Conservation (phyloP, 257 asterid genomes). For the Osmanthus fragrans region DNA sequence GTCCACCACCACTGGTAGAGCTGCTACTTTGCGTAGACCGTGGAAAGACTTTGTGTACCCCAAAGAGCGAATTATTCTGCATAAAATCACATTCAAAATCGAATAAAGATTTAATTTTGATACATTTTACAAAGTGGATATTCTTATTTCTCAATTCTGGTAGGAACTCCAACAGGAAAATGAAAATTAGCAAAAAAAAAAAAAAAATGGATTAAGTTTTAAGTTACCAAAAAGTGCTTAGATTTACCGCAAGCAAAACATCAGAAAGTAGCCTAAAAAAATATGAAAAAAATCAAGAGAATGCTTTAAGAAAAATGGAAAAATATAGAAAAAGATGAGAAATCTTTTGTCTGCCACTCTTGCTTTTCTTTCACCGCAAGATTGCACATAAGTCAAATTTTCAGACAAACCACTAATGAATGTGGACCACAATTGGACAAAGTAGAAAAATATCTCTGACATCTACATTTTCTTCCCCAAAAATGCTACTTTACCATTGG, state of each 20-base stretch:
- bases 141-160: conserved; percentile 19
- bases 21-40: conserved; percentile 52
- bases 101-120: neutral
- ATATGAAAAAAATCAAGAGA: too few relatives aligned
- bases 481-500: too few relatives aligned
- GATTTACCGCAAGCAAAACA: conserved; percentile 58
- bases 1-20: conserved; percentile 53
- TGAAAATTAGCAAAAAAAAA: neutral
- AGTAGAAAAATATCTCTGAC: too few relatives aligned
- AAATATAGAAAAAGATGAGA: too few relatives aligned
- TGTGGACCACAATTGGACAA: too few relatives aligned
- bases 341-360: too few relatives aligned
- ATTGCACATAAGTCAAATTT: too few relatives aligned
- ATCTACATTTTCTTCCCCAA: too few relatives aligned
- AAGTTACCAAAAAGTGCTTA: conserved; percentile 63
- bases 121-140: conserved; percentile 15
- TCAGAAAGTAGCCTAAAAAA: too few relatives aligned
- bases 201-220: neutral
- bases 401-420: too few relatives aligned
- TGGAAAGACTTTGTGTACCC: conserved; percentile 60
- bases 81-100: conserved; percentile 19
- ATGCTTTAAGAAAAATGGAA: too few relatives aligned
- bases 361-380: too few relatives aligned
- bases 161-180: neutral
- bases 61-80: conserved; percentile 68